Percentiles rank a stretch among this genome's conserved stretches.
These are phyloP conservation scores for Sporobolomyces roseus DNA, from an alignment of 768 basidiomycete species.

Conservation along the genomic window DNA sequence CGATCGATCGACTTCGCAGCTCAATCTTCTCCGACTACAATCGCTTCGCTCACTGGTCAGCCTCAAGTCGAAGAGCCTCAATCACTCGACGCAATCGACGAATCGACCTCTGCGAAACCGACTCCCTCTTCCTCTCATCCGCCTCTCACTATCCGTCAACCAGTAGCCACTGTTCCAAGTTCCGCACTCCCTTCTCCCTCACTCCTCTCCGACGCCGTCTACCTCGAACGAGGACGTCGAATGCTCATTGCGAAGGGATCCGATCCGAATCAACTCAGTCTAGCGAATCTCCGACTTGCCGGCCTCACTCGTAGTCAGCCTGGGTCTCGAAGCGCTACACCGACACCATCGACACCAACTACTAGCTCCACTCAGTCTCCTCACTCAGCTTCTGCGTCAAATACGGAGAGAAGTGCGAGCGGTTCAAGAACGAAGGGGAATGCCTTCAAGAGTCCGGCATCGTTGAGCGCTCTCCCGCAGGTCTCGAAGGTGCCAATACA, in stretches of 20 bases:
- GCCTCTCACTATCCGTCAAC: background rate
- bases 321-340: background rate
- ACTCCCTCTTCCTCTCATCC: background rate
- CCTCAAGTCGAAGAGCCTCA: slow-evolving; percentile 10
- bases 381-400: background rate
- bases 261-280: slow-evolving; percentile 3
- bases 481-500: slow-evolving; percentile 3
- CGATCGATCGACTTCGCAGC: background rate
- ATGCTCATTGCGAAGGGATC: slow-evolving; percentile 14
- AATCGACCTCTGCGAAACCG: background rate
- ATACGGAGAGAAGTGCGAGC: background rate
- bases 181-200: background rate
- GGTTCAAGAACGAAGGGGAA: background rate
- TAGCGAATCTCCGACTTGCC: background rate
- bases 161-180: background rate
- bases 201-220: slow-evolving; percentile 24
- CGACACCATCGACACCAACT: background rate
- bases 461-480: slow-evolving; percentile 1
- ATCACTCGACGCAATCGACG: slow-evolving; percentile 4
- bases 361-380: background rate
- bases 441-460: slow-evolving; percentile 5
- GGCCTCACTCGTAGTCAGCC: slow-evolving; percentile 3
- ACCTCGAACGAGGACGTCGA: slow-evolving; percentile 28
- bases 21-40: background rate
- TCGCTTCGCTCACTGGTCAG: background rate